Base-by-base conservation (phyloP, 2,329 filamentous ascomycete species). In the Diaporthe humulicola region DNA sequence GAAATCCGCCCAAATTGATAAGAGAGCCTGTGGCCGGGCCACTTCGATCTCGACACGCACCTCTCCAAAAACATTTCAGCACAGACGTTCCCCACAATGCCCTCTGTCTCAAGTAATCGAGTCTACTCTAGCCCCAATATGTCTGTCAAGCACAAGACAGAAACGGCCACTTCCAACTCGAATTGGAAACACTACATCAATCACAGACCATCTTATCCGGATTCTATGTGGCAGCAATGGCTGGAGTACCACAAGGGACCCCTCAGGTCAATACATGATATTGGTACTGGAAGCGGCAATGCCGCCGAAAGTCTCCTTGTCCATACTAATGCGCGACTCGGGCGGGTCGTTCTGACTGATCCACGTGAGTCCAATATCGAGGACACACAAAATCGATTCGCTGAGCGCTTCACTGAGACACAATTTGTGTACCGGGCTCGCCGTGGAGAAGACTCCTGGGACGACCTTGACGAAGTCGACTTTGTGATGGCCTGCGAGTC, bases 401-500 rank as follows among this genome's bases (percentile, higher is more conserved):
- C 36, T 12, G 22, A 6, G 25, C 52, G 54, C 56, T 61, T 45
- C 38, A 54, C 70, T 4, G 36, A 17, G 36, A 56, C 52, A 25
- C 7, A 50, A 5, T 71, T 71, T 56, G n/a, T 25, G 22, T 71
- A 58, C 54, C 54, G 58, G 19, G n/a, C 19, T 9, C 36, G 54
- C 28, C 25, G n/a, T 14, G 70, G 54, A 10, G 70, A 71, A 30
- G 52, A 60, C 4, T 22, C 38, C n/a, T 38, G 45, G 42, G 48
- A 50, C 22, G 38, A 56, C 45, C 9, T 71, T 3, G 36, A 42
- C n/a, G 36, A n/a, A 19, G 38, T 73, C 6, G 70, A 73, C 48
- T 38, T 73, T 28, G 42, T 54, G 19, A 73, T 38, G 42, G 70
- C 70, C 17, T 73, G 36, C 70, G 57, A 73, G 70, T 54, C 50